Conservation (phyloP, 2,329 filamentous ascomycete genomes). For the Talaromyces sp. region DNA sequence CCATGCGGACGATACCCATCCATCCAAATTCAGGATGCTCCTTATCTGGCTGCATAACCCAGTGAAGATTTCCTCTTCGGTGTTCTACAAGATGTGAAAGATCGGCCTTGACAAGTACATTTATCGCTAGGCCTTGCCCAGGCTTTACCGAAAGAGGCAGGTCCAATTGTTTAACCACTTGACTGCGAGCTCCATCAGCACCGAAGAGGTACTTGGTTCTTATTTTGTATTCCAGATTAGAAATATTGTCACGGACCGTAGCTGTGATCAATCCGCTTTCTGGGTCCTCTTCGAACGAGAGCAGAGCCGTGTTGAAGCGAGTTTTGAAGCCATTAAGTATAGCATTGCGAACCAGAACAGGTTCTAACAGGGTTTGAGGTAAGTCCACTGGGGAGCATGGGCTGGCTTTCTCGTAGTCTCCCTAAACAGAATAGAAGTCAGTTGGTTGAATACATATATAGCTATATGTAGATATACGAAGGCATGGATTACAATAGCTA, state of each 20-base stretch:
- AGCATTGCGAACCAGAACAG: conserved; percentile 45
- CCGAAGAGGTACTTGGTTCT: conserved; percentile 58
- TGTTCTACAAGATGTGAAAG: conserved; percentile 35
- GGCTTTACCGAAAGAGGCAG: conserved; percentile 47
- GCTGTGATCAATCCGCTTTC: conserved; percentile 26
- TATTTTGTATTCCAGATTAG: conserved; percentile 43
- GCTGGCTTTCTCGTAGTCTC: conserved; percentile 43
- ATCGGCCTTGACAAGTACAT: conserved; percentile 38
- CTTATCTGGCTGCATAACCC: conserved; percentile 54
- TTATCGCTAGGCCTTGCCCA: conserved; percentile 44
- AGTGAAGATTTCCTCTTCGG: conserved; percentile 47
- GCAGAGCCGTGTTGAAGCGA: conserved; percentile 43
- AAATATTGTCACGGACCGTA: conserved; percentile 39
- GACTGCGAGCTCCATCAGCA: conserved; percentile 52
- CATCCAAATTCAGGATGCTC: conserved; percentile 53
- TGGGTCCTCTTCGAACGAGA: conserved; percentile 31
- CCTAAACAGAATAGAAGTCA: too few relatives aligned
- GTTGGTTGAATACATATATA: too few relatives aligned
- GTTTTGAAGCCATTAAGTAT: conserved; percentile 48
- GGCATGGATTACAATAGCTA: too few relatives aligned
- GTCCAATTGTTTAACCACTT: conserved; percentile 45
- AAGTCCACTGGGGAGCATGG: conserved; percentile 45
- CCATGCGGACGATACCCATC: conserved; percentile 54
- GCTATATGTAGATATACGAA: too few relatives aligned
- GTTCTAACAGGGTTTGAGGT: conserved; percentile 50